Base-by-base conservation (phyloP, 2,329 filamentous ascomycete species). In the Cercospora canescens region DNA sequence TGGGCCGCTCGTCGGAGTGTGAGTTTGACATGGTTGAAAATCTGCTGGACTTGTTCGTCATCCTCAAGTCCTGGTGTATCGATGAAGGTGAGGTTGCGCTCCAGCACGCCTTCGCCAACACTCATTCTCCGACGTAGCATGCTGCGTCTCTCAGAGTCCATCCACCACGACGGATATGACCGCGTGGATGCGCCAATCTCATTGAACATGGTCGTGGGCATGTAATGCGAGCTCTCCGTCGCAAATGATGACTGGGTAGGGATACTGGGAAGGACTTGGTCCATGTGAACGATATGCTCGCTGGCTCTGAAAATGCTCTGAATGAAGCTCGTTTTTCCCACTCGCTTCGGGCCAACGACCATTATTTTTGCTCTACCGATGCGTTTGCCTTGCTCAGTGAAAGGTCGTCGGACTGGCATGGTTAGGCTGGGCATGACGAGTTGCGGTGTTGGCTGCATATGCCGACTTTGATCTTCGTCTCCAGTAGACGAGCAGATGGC, bases 391-490 rank as follows among this genome's bases (percentile, higher is more conserved):
- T 87, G 86, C n/a, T 91, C 88, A 0, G 95, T 97, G 77, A 98
- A 98, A 0, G 94, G 94, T 60, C 93, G 86, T 58, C 95, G 88
- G 67, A 88, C 91, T 3, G 95, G 94, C 87, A 99, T 95, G 68
- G 88, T 89, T 73, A 99, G 90, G 75, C 93, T 97, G 5, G 95
- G 95, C 95, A 99, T 99, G 67, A 99, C 92, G n/a, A 99, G 85
- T 78, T 98, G 94, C 26, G 91, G 90, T 45, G 81, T 75, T 71
- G 64, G 66, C 62, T 62, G 69, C 3, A 77, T 62, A 57, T 74
- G 73, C 9, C 73, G 72, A 8, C 76, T 76, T 7, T 82, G 84
- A 76, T 86, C 89, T 74, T 87, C 81, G 71, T 89, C 81, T 69
- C 84, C 80, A 73, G 83, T 79, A 21, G 85, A 88, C 16, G 78